Percentiles rank a stretch among this genome's conserved stretches.
Evolutionary conservation across 805 yeast genomes (phyloP).

Genomic region (Phaffomyces opuntiae): DNA sequence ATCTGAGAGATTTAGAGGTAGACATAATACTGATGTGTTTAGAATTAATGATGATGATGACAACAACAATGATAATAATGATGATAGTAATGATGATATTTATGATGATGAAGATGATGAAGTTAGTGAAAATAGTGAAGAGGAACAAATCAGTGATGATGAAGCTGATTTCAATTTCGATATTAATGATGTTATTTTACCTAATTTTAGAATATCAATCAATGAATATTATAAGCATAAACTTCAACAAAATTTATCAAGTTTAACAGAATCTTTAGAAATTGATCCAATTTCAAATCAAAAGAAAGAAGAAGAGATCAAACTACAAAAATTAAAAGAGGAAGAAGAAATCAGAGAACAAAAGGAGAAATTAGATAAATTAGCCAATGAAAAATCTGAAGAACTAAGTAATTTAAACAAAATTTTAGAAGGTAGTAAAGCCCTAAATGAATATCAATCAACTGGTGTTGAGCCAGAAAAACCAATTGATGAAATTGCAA

Average conservation of each 20-base stretch:
- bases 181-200: conserved; percentile 28
- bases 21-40: conserved; percentile 5
- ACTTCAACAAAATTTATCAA: conserved; percentile 3
- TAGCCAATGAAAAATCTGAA: conserved; percentile 3
- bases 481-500: conserved; percentile 23
- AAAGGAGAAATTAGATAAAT: conserved; percentile 7
- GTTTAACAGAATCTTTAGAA: conserved; percentile 4
- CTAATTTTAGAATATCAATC: conserved; percentile 24
- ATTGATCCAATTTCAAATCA: background rate
- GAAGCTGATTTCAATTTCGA: conserved; percentile 27
- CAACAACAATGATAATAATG: conserved; percentile 16
- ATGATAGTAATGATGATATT: conserved; percentile 15
- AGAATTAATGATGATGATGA: conserved; percentile 13
- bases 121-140: conserved; percentile 34
- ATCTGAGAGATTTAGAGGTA: conserved; percentile 46
- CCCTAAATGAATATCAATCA: conserved; percentile 48
- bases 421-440: conserved; percentile 51
- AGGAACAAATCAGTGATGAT: conserved; percentile 54
- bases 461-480: conserved; percentile 29
- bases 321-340: background rate
- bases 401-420: conserved; percentile 43
- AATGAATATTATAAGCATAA: conserved; percentile 25
- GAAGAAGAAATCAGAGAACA: conserved; percentile 2
- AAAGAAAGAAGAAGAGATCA: background rate
- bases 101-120: conserved; percentile 18